Evolutionary conservation across 179 eudicot species (phyloP).

Genomic region (Actinidia arguta): DNA sequence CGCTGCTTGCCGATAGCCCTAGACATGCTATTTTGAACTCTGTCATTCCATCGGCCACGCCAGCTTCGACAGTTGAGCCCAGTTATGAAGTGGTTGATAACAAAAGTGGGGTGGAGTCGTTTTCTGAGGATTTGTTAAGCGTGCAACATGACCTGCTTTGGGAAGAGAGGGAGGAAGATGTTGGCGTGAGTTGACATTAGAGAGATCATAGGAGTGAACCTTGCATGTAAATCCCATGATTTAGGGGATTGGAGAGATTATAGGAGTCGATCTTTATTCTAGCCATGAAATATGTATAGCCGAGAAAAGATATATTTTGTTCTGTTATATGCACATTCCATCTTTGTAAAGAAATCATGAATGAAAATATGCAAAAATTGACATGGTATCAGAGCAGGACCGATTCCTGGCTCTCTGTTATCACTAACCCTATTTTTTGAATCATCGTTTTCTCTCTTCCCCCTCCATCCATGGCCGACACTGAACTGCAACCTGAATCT

Average conservation of each 20-base stretch:
- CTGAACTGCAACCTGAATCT: background rate
- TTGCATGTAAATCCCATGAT: no score
- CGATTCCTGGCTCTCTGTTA: background rate
- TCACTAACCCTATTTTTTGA: background rate
- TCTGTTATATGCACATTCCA: background rate
- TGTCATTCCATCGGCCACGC: no score
- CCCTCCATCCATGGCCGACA: background rate
- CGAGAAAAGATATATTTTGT: background rate
- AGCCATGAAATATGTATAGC: background rate
- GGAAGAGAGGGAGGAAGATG: no score
- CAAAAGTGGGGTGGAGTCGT: no score
- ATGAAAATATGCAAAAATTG: background rate
- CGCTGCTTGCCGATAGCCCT: no score
- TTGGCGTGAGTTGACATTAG: background rate
- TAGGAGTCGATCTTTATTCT: background rate
- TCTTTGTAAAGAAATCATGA: background rate
- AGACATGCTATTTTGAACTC: no score
- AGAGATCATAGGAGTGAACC: background rate
- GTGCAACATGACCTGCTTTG: no score
- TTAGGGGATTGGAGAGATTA: no score
- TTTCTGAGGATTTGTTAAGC: no score
- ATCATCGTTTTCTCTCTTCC: background rate
- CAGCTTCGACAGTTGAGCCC: no score
- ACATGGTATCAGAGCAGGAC: background rate
- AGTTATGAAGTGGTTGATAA: no score